Evolutionary conservation across 2,329 filamentous ascomycete genomes (phyloP).

Genomic region (Aspergillus sp.): DNA sequence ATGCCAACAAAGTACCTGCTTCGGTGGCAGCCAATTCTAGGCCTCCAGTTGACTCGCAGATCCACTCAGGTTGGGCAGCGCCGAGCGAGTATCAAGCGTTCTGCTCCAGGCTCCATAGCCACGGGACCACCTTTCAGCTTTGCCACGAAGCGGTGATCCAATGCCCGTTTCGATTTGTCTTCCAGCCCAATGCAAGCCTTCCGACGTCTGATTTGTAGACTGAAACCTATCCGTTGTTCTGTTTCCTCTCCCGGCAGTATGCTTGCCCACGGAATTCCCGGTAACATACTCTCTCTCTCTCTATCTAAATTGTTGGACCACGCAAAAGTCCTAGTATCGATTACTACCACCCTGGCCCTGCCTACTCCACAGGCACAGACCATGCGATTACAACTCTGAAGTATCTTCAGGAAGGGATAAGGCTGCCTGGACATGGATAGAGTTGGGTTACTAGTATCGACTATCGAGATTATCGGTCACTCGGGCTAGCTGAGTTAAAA

Average conservation of each 20-base stretch:
- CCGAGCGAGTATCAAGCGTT: constrained; percentile 17
- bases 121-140: constrained; percentile 19
- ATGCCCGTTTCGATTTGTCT: constrained; percentile 13
- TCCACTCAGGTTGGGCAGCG: constrained; percentile 21
- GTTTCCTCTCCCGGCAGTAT: not conserved
- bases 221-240: not conserved
- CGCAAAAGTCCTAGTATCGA: not conserved
- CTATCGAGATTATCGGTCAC: too few species aligned
- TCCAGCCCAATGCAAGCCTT: constrained; percentile 6
- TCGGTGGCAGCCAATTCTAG: constrained; percentile 8
- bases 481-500: not conserved
- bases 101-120: constrained; percentile 15
- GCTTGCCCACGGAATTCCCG: not conserved
- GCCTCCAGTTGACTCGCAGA: constrained; percentile 13
- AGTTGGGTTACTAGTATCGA: too few species aligned
- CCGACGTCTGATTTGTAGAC: not conserved
- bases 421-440: not conserved
- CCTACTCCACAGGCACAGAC: not conserved
- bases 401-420: not conserved
- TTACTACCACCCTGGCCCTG: not conserved
- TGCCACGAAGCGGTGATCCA: constrained; percentile 20
- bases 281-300: not conserved
- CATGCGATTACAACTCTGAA: not conserved
- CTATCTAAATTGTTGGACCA: not conserved
- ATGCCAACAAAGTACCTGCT: not conserved